A percentile compares a stretch with the other conserved stretches of the same genome.
Conservation (phyloP, 2,329 filamentous ascomycete genomes). For the Xylariaceae sp. region DNA sequence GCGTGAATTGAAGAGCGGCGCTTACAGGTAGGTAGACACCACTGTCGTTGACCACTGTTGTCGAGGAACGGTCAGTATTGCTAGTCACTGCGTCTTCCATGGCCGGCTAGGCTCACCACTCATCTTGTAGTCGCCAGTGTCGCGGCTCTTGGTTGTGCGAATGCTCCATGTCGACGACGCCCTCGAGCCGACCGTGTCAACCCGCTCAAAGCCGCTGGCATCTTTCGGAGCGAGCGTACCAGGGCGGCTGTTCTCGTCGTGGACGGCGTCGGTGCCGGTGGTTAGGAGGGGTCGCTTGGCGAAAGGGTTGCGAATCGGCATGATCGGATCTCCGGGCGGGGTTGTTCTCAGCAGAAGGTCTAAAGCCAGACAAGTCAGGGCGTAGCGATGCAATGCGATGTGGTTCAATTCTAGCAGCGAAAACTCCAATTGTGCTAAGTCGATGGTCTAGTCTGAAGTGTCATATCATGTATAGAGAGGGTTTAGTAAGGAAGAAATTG, state of each 20-base stretch:
- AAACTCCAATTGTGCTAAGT: too few relatives aligned
- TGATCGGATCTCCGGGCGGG: conserved; percentile 17
- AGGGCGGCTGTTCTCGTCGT: conserved; percentile 50
- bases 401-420: too few relatives aligned
- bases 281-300: conserved; percentile 45
- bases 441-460: too few relatives aligned
- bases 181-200: conserved; percentile 58
- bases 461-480: too few relatives aligned
- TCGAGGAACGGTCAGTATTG: conserved; percentile 16
- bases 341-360: too few relatives aligned
- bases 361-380: too few relatives aligned
- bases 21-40: conserved; percentile 89
- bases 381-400: too few relatives aligned
- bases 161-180: conserved; percentile 58
- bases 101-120: conserved; percentile 55
- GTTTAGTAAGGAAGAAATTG: too few relatives aligned
- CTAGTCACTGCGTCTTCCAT: neutral
- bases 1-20: too few relatives aligned
- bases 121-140: conserved; percentile 72
- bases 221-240: conserved; percentile 33
- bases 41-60: conserved; percentile 85
- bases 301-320: conserved; percentile 62
- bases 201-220: conserved; percentile 52
- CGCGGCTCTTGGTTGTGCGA: conserved; percentile 53
- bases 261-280: conserved; percentile 35